phyloP scores from a whole-genome alignment of 495 filamentous ascomycete species.

The Xanthoparmelia taractica region DNA sequence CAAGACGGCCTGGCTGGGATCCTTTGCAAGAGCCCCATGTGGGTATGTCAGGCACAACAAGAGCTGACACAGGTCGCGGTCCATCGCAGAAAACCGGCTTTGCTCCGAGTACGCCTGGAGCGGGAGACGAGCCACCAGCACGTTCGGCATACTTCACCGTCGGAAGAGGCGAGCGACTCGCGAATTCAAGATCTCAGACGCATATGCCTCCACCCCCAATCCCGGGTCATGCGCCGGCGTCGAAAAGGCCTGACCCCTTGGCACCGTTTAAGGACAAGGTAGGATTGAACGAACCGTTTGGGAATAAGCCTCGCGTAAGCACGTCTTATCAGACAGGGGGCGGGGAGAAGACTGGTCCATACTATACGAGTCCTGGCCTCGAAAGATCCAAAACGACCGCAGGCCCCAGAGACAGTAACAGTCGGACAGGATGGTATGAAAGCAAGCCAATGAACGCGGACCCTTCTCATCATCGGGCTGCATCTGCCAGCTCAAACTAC shows the following conservation, averaged over 20 bases:
- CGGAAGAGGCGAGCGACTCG: slow-evolving; percentile 34
- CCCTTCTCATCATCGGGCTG: slow-evolving; percentile 16
- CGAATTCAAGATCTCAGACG: slow-evolving; percentile 25
- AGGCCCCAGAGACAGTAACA: slow-evolving; percentile 34
- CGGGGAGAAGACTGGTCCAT: slow-evolving; percentile 55
- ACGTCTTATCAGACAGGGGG: slow-evolving; percentile 61
- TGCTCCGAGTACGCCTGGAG: slow-evolving; percentile 46
- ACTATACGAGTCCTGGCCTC: slow-evolving; percentile 40
- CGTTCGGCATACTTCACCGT: slow-evolving; percentile 43
- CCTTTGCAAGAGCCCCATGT: slow-evolving; percentile 32
- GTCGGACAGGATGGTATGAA: slow-evolving; percentile 20
- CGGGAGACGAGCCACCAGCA: slow-evolving; percentile 51
- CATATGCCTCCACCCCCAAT: slow-evolving; percentile 20
- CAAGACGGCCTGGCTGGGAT: slow-evolving; percentile 41
- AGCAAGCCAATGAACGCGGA: slow-evolving; percentile 11
- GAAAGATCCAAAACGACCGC: slow-evolving; percentile 42
- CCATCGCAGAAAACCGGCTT: slow-evolving; percentile 45
- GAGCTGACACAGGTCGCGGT: slow-evolving; percentile 37
- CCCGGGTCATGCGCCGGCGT: slow-evolving; percentile 24
- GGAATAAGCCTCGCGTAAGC: slow-evolving; percentile 45
- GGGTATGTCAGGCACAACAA: slow-evolving; percentile 30
- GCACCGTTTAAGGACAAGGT: slow-evolving; percentile 11
- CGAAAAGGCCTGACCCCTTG: slow-evolving; percentile 24
- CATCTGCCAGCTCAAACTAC: slow-evolving; percentile 17
- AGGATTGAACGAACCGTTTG: slow-evolving; percentile 17